A percentile compares a stretch with the other conserved stretches of the same genome.
These are phyloP conservation scores for Cyclotella cryptica DNA, from an alignment of 108 stramenopile genomes.

Conservation along the genomic window DNA sequence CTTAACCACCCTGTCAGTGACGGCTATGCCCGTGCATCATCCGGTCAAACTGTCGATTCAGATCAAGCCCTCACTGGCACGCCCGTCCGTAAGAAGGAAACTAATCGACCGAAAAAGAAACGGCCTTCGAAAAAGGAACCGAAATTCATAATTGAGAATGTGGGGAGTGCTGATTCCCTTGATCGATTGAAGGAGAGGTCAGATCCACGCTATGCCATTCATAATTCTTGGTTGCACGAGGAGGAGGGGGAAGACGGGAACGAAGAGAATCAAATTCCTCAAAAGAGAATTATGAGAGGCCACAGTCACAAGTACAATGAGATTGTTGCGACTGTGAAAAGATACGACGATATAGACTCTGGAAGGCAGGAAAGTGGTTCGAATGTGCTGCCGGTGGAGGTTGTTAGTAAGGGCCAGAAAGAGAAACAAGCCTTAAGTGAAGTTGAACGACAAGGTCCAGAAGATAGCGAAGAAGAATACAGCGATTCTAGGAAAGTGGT, in stretches of 20 bases:
- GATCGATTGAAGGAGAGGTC: neutral
- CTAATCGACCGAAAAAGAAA: conserved; percentile 11
- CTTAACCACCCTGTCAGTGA: neutral
- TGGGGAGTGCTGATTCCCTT: conserved; percentile 24
- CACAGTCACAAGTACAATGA: conserved; percentile 10
- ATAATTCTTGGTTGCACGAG: conserved; percentile 19
- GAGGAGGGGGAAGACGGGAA: conserved; percentile 8
- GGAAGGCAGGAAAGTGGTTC: neutral
- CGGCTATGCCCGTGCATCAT: neutral
- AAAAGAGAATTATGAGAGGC: neutral
- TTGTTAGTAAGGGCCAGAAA: too few species aligned
- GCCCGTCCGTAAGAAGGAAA: conserved; percentile 37
- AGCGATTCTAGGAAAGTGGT: neutral
- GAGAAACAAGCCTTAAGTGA: too few species aligned
- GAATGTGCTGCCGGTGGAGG: neutral
- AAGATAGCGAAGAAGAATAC: neutral
- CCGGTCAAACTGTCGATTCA: conserved; percentile 29
- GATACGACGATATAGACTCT: neutral
- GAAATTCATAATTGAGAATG: conserved; percentile 19
- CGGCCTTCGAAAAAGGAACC: conserved; percentile 4
- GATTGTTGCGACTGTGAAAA: conserved; percentile 1
- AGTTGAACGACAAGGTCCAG: too few species aligned
- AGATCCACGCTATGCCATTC: conserved; percentile 34
- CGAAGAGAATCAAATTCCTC: too few species aligned
- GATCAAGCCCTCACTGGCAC: conserved; percentile 34